Conservation (phyloP, 441 rosid species). For the Metrosideros polymorpha region DNA sequence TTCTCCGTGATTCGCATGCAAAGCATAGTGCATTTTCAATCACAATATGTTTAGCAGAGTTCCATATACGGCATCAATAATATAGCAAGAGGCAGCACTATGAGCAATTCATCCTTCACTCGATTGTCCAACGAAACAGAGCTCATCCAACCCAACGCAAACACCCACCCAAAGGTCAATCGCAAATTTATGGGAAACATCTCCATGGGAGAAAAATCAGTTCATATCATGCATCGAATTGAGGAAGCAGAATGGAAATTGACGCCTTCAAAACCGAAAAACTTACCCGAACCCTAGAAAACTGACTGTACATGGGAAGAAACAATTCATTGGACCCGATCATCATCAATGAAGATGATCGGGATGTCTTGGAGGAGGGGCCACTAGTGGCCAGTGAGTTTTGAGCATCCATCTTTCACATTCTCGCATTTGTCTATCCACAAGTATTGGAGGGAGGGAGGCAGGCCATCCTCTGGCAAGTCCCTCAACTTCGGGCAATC, state of each 20-base stretch:
- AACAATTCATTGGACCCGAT: not conserved
- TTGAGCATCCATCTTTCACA: not conserved
- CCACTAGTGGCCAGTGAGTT: not conserved
- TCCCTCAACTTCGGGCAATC: not conserved
- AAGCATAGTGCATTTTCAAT: not conserved
- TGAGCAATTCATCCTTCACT: rapidly evolving
- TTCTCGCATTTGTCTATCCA: rapidly evolving
- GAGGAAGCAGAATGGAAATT: not conserved
- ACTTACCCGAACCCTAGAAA: not conserved
- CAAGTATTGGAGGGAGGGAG: not conserved
- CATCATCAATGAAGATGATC: rapidly evolving
- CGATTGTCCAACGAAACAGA: too few species aligned
- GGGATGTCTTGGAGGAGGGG: not conserved
- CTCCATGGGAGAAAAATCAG: not conserved
- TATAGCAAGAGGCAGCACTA: too few species aligned
- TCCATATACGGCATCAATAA: too few species aligned
- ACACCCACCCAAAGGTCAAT: too few species aligned
- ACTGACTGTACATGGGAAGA: not conserved
- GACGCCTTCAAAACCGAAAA: too few species aligned
- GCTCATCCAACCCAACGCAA: too few species aligned
- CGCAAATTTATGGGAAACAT: not conserved
- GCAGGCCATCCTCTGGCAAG: not conserved
- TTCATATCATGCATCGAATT: not conserved
- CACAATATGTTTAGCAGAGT: too few species aligned
- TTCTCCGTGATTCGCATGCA: not conserved